Evolutionary conservation across 106 monocot genomes (phyloP), one percentile per base, ranked within the genome.

Genomic region (Apostasia ramifera): DNA sequence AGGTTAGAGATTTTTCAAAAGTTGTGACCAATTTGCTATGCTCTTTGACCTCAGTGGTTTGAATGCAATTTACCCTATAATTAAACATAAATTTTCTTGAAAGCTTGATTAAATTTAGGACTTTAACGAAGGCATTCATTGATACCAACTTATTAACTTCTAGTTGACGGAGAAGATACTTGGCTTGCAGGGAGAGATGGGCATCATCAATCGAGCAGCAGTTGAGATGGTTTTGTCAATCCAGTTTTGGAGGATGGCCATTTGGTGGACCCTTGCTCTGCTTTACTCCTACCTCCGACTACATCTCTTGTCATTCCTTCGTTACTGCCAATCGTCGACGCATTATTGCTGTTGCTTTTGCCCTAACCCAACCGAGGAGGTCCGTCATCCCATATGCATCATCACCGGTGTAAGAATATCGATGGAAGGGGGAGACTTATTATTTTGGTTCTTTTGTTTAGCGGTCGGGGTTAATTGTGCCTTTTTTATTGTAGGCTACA

Each of bases 171-270:
- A 26, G 26, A 26, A 26, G 0, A 0, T 26, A 26, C 26, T 26
- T 26, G 26, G 26, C 26, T 26, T 26, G 26, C 26, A 26, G 26
- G 26, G 26, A 26, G 26, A 26, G 26, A 64, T 65, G 65, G 8
- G 47, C 4, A 65, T 65, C 8, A 48, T 47, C 8, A 26, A 26
- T 26, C 47, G 48, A 14, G 65, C 69, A 12, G 79, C 77, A 40
- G 51, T 93, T n/a, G 48, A 38, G 48, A 82, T 93, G 84, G 2
- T 94, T 15, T 65, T 52, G 69, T 84, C 90, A 5, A 1, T 12
- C 43, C 78, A 84, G 73, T 91, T 91, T 72, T 95, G 94, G 94
- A 77, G 88, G 48, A 88, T 88, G 91, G 83, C 86, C 2, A 4
- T 88, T 26, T 55, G 64, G 0, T 91, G 91, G 91, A 62, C 88